Base-by-base conservation (phyloP, 192 early-diverging fungal species). In the Dissophora globulifera region DNA sequence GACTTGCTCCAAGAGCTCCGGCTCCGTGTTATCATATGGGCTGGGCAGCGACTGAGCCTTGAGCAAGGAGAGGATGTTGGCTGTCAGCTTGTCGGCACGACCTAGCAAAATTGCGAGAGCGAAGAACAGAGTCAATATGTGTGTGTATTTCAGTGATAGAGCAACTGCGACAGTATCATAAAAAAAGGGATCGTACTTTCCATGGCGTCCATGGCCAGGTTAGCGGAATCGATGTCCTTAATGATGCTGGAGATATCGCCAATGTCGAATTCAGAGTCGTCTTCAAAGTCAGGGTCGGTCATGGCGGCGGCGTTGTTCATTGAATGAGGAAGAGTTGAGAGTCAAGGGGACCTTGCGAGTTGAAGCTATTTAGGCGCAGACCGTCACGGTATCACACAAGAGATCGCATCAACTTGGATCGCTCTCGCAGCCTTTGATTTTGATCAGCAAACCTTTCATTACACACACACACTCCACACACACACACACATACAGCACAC, bases 211-310 rank as follows among this genome's bases (percentile, higher is more conserved):
- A 76, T 62, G 13, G 72, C 72, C 22, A 61, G 38, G 38, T 76
- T 56, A 26, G 53, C 63, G 13, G 42, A 41, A 38, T 76, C 72
- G 10, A 76, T 76, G 33, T 76, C 72, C 40, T 67, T 66, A 48
- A 76, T 48, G 30, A 76, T 76, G 57, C 22, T 76, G 43, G 72
- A 76, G 47, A 76, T 67, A 47, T 76, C 69, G 3, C 56, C 64
- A 48, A 54, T 20, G 31, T 74, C 72, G 27, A 76, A 76, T 30
- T 76, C 63, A 17, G 27, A 32, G 15, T 25, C 41, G 50, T 66
- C 50, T 20, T 66, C 71, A 61, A 75, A 75, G 52, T 76, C 72
- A 32, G 72, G 16, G 58, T 76, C 47, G 13, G 72, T 67, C 72
- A 76, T 76, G 31, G 12, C 59, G 43, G 27, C 20, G 33, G n/a